Conservation (phyloP, 2,329 filamentous ascomycete species). For the Mycocentrospora acerina region DNA sequence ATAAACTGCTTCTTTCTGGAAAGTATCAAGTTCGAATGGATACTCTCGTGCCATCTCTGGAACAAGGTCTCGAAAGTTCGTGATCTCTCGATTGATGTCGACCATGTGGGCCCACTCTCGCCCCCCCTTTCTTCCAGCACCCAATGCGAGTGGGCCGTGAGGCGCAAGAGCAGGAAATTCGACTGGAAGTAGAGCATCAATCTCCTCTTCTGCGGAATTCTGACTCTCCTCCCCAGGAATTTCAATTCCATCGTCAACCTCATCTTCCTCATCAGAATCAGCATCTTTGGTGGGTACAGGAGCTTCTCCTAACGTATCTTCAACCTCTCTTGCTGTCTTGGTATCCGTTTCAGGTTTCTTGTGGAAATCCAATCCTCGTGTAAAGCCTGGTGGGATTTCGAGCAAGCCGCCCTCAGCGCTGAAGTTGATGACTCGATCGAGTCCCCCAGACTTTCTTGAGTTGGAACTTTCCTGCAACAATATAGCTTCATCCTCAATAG, state of each 20-base stretch:
- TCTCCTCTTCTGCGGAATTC: slow-evolving; percentile 58
- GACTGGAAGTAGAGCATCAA: slow-evolving; percentile 84
- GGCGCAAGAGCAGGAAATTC: slow-evolving; percentile 93
- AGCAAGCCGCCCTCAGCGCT: slow-evolving; percentile 75
- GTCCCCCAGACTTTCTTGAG: slow-evolving; percentile 49
- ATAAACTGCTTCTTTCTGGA: slow-evolving; percentile 98
- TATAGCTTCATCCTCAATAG: slow-evolving; percentile 74
- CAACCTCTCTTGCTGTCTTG: slow-evolving; percentile 68
- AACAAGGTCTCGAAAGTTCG: slow-evolving; percentile 91
- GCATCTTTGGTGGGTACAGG: slow-evolving; percentile 32
- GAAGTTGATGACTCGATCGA: slow-evolving; percentile 87
- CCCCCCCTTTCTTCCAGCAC: slow-evolving; percentile 71
- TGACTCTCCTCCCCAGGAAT: slow-evolving; percentile 49
- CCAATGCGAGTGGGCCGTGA: slow-evolving; percentile 71
- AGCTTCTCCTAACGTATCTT: slow-evolving; percentile 61
- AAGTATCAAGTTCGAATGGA: slow-evolving; percentile 96
- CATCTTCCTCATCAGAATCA: slow-evolving; percentile 27
- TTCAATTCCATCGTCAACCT: slow-evolving; percentile 30
- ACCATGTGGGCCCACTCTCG: slow-evolving; percentile 99
- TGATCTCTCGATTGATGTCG: slow-evolving; percentile 86
- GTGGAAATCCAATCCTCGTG: slow-evolving; percentile 73
- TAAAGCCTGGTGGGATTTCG: slow-evolving; percentile 78
- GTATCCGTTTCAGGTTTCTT: slow-evolving; percentile 59
- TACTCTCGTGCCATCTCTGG: slow-evolving; percentile 95
- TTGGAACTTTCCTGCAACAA: slow-evolving; percentile 50